These are phyloP conservation scores for Blastobotrys muscicola DNA, from an alignment of 805 yeast species.

Conservation along the genomic window DNA sequence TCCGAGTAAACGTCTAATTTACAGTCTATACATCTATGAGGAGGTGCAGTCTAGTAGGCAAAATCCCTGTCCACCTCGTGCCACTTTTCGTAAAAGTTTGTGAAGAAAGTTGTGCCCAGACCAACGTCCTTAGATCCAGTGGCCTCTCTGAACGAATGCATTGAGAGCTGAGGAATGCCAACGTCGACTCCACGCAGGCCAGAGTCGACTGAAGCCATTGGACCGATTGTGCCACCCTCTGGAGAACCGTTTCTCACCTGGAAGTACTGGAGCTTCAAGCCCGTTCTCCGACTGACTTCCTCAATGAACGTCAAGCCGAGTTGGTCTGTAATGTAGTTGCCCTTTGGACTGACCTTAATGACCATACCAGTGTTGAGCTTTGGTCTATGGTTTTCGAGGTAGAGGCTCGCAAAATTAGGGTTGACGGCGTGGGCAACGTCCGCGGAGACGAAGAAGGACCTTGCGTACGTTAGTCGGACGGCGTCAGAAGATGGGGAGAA, in stretches of 20 bases:
- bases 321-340: constrained; percentile 75
- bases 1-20: no score
- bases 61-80: constrained; percentile 36
- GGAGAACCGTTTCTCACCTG: constrained; percentile 79
- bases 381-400: constrained; percentile 72
- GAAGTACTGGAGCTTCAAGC: constrained; percentile 63
- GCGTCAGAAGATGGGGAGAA: constrained; percentile 26
- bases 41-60: constrained; percentile 4
- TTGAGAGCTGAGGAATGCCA: constrained; percentile 75
- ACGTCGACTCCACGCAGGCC: constrained; percentile 55
- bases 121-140: constrained; percentile 72
- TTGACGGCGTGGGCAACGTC: constrained; percentile 77
- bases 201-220: constrained; percentile 31
- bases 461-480: constrained; percentile 47
- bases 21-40: no score
- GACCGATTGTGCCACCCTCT: constrained; percentile 88
- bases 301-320: constrained; percentile 62
- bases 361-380: constrained; percentile 69
- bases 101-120: constrained; percentile 61
- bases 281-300: constrained; percentile 56
- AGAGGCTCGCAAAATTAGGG: constrained; percentile 53
- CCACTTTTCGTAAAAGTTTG: constrained; percentile 62
- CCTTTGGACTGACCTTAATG: constrained; percentile 66
- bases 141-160: constrained; percentile 82
- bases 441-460: constrained; percentile 70